phyloP scores from a whole-genome alignment of 495 filamentous ascomycete species.

The Tuber umbilicatum region DNA sequence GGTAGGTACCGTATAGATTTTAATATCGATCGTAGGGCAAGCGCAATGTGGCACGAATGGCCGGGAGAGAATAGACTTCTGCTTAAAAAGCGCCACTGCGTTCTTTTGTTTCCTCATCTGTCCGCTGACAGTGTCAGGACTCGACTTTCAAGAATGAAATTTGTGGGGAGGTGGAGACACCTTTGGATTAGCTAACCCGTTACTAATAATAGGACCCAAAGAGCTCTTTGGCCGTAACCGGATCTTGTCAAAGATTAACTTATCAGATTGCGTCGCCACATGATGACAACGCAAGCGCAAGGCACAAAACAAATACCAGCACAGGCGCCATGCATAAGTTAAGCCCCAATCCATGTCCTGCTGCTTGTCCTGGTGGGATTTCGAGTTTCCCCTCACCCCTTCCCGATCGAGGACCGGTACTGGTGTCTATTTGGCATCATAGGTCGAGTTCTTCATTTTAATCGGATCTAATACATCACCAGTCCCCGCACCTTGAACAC shows the following conservation, averaged over 20 bases:
- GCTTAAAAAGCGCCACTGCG: not conserved
- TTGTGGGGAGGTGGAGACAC: not conserved
- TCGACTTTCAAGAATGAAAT: not conserved
- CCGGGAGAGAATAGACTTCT: not conserved
- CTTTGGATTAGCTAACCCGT: not conserved
- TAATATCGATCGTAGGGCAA: not conserved
- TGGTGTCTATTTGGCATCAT: not conserved
- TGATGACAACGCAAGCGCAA: not conserved
- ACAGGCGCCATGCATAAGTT: not conserved
- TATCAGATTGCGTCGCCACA: not conserved
- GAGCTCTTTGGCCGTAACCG: not conserved
- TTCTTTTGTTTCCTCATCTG: not conserved
- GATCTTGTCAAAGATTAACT: not conserved
- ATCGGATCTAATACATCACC: not conserved
- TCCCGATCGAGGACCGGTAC: not conserved
- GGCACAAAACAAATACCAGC: not conserved
- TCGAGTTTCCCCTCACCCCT: not conserved
- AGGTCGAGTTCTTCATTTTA: not conserved
- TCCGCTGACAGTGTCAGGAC: not conserved
- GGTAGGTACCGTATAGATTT: not conserved
- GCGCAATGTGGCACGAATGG: not conserved
- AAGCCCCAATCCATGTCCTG: not conserved
- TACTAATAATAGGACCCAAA: not conserved
- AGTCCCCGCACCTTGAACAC: not conserved
- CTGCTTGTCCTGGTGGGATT: not conserved